These are phyloP conservation scores for Beauveria medogensis DNA, from an alignment of 2,329 filamentous ascomycete species.

Conservation along the genomic window DNA sequence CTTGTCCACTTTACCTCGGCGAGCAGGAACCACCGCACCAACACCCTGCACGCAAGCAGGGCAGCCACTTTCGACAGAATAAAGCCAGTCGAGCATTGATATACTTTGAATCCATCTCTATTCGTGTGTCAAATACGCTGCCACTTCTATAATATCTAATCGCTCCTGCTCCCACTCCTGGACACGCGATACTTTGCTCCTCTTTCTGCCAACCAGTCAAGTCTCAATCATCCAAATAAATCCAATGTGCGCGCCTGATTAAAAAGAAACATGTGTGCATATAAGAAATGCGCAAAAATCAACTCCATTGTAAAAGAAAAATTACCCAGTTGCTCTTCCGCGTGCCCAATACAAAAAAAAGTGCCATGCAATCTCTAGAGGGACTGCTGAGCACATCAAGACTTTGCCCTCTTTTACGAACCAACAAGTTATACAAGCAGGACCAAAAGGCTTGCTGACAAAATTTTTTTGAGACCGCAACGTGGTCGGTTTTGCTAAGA, in stretches of 20 bases:
- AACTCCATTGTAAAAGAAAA: not conserved
- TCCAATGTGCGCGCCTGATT: not conserved
- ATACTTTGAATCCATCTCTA: not conserved
- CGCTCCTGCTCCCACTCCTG: not conserved
- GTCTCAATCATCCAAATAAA: not conserved
- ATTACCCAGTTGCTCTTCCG: not conserved
- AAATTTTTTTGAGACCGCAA: not conserved
- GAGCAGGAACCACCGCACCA: not conserved
- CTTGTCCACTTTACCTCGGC: not conserved
- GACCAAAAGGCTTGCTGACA: not conserved
- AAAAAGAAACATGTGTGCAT: not conserved
- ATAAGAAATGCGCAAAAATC: not conserved
- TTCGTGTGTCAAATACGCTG: not conserved
- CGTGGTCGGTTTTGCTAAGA: constrained; percentile 34
- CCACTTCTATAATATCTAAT: not conserved
- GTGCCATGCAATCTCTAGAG: not conserved
- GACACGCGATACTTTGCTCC: not conserved
- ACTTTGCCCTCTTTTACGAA: not conserved
- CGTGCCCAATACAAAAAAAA: not conserved
- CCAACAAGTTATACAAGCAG: constrained; percentile 1
- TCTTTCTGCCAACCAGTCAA: not conserved
- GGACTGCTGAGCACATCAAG: not conserved
- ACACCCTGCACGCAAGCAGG: not conserved
- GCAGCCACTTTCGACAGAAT: too few species aligned
- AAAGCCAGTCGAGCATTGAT: not conserved